A percentile compares a stretch with the other conserved stretches of the same genome.
Conservation (phyloP, 1,284 basidiomycete species). For the Apiotrichum mycotoxinovorans region DNA sequence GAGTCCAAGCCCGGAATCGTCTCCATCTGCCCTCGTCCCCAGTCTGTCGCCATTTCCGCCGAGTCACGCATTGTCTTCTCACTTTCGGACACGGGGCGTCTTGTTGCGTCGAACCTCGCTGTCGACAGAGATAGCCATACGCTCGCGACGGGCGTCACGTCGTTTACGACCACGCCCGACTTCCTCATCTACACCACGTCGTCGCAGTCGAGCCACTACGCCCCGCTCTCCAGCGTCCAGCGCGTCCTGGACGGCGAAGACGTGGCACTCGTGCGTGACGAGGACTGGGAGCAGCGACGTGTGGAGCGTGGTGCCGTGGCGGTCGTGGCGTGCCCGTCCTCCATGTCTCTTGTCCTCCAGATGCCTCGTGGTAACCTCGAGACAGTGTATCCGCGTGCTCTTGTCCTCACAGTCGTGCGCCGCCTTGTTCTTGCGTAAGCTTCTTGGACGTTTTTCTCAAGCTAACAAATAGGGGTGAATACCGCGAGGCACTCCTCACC, state of each 20-base stretch:
- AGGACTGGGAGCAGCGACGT: slow-evolving; percentile 66
- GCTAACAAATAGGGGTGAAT: slow-evolving; percentile 51
- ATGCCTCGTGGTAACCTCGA: slow-evolving; percentile 98
- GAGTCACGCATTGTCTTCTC: slow-evolving; percentile 59
- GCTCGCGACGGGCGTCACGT: slow-evolving; percentile 65
- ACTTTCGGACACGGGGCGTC: slow-evolving; percentile 62
- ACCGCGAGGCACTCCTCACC: slow-evolving; percentile 79
- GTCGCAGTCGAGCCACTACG: slow-evolving; percentile 76
- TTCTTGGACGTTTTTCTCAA: too few species aligned
- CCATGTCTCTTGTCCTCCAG: slow-evolving; percentile 87
- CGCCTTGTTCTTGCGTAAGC: slow-evolving; percentile 69
- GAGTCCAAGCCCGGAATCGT: slow-evolving; percentile 1
- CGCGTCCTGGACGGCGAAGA: slow-evolving; percentile 33
- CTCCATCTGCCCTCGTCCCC: slow-evolving; percentile 29
- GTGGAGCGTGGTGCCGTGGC: slow-evolving; percentile 84
- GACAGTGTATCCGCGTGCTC: slow-evolving; percentile 85
- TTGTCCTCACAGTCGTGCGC: slow-evolving; percentile 79
- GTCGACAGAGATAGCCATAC: slow-evolving; percentile 41
- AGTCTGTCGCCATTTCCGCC: slow-evolving; percentile 13
- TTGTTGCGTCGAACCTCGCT: slow-evolving; percentile 54
- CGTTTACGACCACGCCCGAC: slow-evolving; percentile 72
- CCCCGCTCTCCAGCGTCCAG: slow-evolving; percentile 55
- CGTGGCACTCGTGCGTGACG: slow-evolving; percentile 31
- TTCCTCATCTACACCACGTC: slow-evolving; percentile 86
- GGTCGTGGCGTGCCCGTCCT: slow-evolving; percentile 75